Conservation (phyloP, 257 asterid genomes). For the Anisodus tanguticus region DNA sequence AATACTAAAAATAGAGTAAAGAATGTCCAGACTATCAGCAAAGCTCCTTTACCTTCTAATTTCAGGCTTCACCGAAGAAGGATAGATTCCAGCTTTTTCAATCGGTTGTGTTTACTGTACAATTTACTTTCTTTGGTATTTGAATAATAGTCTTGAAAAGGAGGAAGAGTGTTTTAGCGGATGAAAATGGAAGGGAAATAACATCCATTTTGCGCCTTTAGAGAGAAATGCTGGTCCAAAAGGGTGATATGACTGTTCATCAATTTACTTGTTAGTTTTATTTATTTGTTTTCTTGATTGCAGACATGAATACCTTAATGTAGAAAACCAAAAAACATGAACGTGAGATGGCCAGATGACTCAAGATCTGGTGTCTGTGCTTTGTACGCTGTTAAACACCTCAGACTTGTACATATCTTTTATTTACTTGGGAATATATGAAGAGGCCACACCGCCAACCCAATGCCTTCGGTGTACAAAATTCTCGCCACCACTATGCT, state of each 20-base stretch:
- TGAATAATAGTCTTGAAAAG: not conserved
- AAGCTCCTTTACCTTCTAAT: not conserved
- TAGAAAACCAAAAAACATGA: not conserved
- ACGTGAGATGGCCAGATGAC: not conserved
- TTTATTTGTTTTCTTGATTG: constrained; percentile 16
- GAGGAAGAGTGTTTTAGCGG: not conserved
- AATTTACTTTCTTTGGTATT: not conserved
- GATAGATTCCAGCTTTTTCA: not conserved
- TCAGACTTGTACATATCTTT: not conserved
- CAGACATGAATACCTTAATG: not conserved
- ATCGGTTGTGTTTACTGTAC: not conserved
- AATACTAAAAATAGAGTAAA: not conserved
- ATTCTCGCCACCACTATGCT: no score
- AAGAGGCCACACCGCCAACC: no score
- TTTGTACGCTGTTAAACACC: not conserved
- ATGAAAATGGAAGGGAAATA: not conserved
- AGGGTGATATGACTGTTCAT: not conserved
- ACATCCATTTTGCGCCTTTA: not conserved
- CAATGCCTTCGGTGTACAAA: no score
- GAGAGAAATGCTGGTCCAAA: constrained; percentile 14
- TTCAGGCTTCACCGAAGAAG: constrained; percentile 7
- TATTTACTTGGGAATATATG: not conserved
- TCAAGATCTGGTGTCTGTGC: constrained; percentile 9
- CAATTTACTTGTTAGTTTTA: constrained; percentile 1
- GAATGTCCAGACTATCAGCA: constrained; percentile 8